phyloP scores from a whole-genome alignment of 73 alveolate species.

The Durusdinium trenchii region DNA sequence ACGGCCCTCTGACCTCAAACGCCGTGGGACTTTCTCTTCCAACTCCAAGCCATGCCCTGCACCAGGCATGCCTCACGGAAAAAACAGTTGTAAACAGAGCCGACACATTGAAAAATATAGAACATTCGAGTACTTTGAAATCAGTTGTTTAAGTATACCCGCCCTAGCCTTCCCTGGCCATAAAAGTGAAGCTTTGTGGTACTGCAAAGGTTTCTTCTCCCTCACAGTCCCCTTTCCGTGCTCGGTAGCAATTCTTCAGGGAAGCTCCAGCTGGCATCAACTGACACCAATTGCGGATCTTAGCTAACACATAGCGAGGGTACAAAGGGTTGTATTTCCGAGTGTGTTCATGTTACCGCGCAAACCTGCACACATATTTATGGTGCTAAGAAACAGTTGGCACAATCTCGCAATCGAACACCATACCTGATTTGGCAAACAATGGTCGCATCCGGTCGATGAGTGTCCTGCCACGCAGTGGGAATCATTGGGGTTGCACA shows the following conservation, averaged over 20 bases:
- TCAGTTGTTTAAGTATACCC: background rate
- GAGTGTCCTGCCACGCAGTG: background rate
- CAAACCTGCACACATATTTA: too few relatives aligned
- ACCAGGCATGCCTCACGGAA: slow-evolving; percentile 15
- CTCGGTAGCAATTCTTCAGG: background rate
- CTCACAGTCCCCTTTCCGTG: background rate
- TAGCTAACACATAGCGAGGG: too few relatives aligned
- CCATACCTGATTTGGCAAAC: background rate
- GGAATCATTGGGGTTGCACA: too few relatives aligned
- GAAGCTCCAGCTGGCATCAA: slow-evolving; percentile 6
- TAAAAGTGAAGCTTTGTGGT: background rate
- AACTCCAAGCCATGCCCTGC: background rate
- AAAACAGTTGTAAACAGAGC: too few relatives aligned
- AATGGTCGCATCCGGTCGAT: background rate
- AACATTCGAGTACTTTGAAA: too few relatives aligned
- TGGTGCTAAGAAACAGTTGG: background rate
- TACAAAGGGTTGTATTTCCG: too few relatives aligned
- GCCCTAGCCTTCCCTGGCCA: slow-evolving; percentile 12
- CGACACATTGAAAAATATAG: background rate
- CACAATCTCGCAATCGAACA: background rate
- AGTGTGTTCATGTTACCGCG: too few relatives aligned
- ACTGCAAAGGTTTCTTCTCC: background rate
- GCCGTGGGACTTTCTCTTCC: background rate
- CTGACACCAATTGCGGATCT: slow-evolving; percentile 8
- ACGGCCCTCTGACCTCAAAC: background rate